A percentile compares a stretch with the other conserved stretches of the same genome.
These are phyloP conservation scores for Alnus glutinosa DNA, from an alignment of 306 rosid genomes.

Conservation along the genomic window DNA sequence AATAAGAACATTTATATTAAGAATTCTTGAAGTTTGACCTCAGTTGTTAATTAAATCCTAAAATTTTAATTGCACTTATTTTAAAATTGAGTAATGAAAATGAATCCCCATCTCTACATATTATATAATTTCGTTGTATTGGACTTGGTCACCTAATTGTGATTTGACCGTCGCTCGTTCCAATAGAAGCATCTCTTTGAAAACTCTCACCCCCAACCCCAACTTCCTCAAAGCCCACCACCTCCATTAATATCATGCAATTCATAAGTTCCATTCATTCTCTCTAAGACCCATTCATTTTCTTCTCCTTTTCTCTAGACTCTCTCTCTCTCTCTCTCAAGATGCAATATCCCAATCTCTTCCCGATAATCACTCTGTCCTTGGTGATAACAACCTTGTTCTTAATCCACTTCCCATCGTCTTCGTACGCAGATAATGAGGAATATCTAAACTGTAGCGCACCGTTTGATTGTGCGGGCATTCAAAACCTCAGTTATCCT, in stretches of 20 bases:
- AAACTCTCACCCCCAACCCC: neutral
- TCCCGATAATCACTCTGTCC: constrained; percentile 17
- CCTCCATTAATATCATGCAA: neutral
- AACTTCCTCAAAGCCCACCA: neutral
- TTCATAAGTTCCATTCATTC: neutral
- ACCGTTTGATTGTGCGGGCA: constrained; percentile 26
- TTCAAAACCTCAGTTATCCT: constrained; percentile 38
- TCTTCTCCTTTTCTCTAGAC: neutral
- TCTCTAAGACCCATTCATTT: no score
- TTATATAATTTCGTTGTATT: neutral
- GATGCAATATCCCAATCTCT: constrained; percentile 28
- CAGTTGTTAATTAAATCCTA: no score
- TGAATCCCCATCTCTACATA: neutral
- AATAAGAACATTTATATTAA: no score
- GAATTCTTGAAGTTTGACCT: no score
- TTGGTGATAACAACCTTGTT: constrained; percentile 30
- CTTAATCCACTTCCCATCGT: constrained; percentile 29
- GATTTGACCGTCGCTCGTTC: neutral
- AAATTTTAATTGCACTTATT: no score
- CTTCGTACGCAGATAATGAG: constrained; percentile 17
- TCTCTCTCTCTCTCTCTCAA: neutral
- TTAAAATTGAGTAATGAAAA: no score
- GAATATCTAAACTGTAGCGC: constrained; percentile 33
- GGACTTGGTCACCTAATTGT: neutral
- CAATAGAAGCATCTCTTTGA: neutral